Evolutionary conservation across 1,139 yeast genomes (phyloP), one percentile per base, ranked within the genome.

Genomic region (Yueomyces sp.): DNA sequence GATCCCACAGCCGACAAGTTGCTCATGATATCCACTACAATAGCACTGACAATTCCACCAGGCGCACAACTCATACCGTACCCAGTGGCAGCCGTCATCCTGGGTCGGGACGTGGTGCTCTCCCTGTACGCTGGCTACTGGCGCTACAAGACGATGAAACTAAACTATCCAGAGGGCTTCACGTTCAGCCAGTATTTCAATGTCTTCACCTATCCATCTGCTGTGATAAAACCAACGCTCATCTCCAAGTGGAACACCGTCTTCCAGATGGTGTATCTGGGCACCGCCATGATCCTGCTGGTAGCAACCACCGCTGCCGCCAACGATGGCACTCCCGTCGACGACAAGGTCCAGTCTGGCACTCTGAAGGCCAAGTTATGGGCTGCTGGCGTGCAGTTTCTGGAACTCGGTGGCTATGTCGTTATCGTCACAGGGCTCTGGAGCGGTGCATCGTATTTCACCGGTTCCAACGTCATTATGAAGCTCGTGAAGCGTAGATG

Each of bases 1-100:
- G 99, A 93, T 56, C 98, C 99, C 0, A 72, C 87, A 67, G 99
- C 98, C 0, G 99, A 93, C 59, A 93, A 93, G 61, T 68, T 84
- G 27, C 68, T 93, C 39, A 86, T 93, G 96, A 75, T 93, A 38
- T 76, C 84, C 0, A 77, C 95, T 44, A 87, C 97, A 0, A 69
- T 80, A 0, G 77, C 95, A 42, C 66, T 91, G 46, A 78, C 93
- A 0, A 44, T 52, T 1, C 75, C 77, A 35, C 70, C 79, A 0
- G 77, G 82, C 3, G 76, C 78, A 25, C 60, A 57, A 39, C 42
- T 61, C 50, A 76, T 84, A 58, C 93, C 87, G 0, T 44, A 73
- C 3, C 72, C 76, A 44, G 66, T 91, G 42, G 96, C 95, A 0
- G 63, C 68, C 0, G 52, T 86, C 25, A 87, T 93, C 32, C 68